Conservation (phyloP, 2,329 filamentous ascomycete species). For the Colletotrichum abscissum region DNA sequence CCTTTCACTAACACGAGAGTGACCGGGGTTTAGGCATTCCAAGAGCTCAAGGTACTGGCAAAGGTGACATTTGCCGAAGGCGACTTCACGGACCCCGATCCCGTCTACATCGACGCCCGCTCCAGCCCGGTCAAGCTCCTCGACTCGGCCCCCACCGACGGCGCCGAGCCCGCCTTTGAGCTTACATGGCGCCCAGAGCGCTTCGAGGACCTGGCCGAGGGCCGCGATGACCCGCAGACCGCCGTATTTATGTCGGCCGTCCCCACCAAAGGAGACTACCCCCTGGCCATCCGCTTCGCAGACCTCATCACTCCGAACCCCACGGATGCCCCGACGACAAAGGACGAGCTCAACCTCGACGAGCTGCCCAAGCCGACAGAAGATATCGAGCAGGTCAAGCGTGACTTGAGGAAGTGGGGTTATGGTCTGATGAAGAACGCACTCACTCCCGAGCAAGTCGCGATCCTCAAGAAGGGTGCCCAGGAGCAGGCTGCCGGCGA, state of each 20-base stretch:
- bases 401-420: slow-evolving; percentile 13
- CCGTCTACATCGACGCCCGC: background rate
- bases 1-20: no score
- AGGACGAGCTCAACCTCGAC: background rate
- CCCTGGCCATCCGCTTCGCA: background rate
- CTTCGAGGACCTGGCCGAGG: background rate
- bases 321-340: background rate
- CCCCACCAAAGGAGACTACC: background rate
- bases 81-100: background rate
- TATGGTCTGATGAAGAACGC: slow-evolving; percentile 29
- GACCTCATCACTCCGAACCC: slow-evolving; percentile 2
- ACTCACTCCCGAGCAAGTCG: background rate
- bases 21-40: background rate
- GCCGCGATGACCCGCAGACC: background rate
- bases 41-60: background rate
- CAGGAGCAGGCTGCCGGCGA: slow-evolving; percentile 20
- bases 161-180: background rate
- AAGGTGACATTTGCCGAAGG: background rate
- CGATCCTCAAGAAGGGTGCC: slow-evolving; percentile 6
- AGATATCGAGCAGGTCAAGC: slow-evolving; percentile 24
- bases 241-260: background rate
- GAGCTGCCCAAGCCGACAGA: slow-evolving; percentile 3
- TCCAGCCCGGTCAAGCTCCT: slow-evolving; percentile 2
- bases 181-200: background rate
- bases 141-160: background rate